Percentiles rank a stretch among this genome's conserved stretches.
These are phyloP conservation scores for barrel medic (Medicago truncatula) DNA, from an alignment of 306 rosid species.

Conservation along the genomic window DNA sequence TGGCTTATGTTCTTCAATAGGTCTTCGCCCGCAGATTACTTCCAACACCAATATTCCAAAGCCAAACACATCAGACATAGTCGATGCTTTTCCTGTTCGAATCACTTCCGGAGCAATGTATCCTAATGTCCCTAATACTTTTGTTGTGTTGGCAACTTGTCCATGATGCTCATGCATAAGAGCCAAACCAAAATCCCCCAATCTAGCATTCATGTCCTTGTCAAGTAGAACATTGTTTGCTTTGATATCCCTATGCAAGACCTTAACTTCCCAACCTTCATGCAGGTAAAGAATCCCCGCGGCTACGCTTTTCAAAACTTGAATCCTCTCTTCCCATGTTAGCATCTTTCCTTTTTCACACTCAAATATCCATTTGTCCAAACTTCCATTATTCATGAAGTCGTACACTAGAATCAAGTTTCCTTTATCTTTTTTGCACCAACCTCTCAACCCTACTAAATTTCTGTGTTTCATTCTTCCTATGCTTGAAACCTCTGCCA, in stretches of 20 bases:
- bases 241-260: constrained; percentile 74
- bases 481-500: constrained; percentile 72
- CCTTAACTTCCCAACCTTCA: constrained; percentile 77
- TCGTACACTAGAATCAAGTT: constrained; percentile 67
- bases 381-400: constrained; percentile 71
- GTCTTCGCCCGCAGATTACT: constrained; percentile 62
- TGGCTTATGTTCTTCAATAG: constrained; percentile 56
- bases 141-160: constrained; percentile 50
- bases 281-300: constrained; percentile 63
- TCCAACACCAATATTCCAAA: constrained; percentile 67
- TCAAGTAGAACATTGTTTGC: constrained; percentile 70
- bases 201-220: constrained; percentile 67
- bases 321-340: constrained; percentile 62
- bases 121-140: constrained; percentile 66
- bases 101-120: constrained; percentile 72
- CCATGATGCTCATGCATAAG: constrained; percentile 58
- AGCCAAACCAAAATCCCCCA: constrained; percentile 74
- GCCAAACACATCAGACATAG: constrained; percentile 62
- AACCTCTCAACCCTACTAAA: constrained; percentile 67
- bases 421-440: constrained; percentile 69
- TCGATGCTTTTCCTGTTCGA: constrained; percentile 53
- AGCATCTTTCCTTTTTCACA: constrained; percentile 48
- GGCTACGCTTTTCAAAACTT: constrained; percentile 64
- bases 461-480: constrained; percentile 76
- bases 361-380: constrained; percentile 67